These are phyloP conservation scores for Xenoacremonium recifei DNA, from an alignment of 2,329 filamentous ascomycete genomes.

Conservation along the genomic window DNA sequence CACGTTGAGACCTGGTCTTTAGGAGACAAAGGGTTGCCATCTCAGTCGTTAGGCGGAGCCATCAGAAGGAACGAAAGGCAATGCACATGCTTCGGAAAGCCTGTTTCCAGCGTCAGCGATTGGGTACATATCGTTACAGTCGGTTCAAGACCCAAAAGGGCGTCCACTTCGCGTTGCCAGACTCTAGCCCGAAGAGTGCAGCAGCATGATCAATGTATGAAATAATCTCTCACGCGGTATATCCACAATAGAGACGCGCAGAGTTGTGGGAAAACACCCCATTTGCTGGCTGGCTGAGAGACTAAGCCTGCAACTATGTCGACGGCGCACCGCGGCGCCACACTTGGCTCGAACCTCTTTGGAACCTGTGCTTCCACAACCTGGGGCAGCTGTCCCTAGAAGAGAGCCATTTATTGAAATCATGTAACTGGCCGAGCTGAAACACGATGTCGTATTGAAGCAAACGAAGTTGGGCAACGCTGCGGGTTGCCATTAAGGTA, in stretches of 20 bases:
- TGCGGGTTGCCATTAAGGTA: no score
- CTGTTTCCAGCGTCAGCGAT: no score
- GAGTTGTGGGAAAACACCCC: slow-evolving; percentile 28
- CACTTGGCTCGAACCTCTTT: slow-evolving; percentile 16
- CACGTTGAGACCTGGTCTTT: no score
- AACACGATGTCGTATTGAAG: no score
- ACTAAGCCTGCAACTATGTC: slow-evolving; percentile 15
- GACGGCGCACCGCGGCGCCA: slow-evolving; percentile 27
- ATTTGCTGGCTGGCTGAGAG: slow-evolving; percentile 26
- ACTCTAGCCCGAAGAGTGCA: slow-evolving; percentile 6
- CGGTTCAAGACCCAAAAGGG: slow-evolving; percentile 1
- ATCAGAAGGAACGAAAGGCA: neutral
- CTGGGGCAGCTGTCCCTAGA: no score
- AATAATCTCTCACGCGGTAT: slow-evolving; percentile 29
- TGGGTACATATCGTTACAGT: slow-evolving; percentile 2
- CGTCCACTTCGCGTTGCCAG: slow-evolving; percentile 2
- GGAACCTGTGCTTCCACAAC: no score
- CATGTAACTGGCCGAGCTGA: no score
- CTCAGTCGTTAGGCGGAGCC: no score
- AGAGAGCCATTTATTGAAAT: no score
- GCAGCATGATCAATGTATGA: slow-evolving; percentile 21
- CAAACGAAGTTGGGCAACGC: no score
- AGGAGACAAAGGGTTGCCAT: no score
- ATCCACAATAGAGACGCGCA: slow-evolving; percentile 24
- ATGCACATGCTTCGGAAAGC: neutral